Conservation (phyloP, 179 eudicot genomes). For the Camellia oleifera region DNA sequence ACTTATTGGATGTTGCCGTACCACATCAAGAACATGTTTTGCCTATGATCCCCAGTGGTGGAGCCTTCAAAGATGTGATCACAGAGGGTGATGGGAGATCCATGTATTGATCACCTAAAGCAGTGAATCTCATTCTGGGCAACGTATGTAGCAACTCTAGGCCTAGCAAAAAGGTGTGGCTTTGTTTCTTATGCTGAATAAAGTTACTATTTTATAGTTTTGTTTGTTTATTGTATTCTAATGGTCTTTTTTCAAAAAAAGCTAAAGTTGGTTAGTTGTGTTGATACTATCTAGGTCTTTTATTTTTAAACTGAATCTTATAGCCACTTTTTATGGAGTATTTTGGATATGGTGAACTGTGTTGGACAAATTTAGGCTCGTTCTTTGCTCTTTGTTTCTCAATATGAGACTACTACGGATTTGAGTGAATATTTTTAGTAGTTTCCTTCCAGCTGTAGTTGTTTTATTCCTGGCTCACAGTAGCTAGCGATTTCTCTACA, state of each 20-base stretch:
- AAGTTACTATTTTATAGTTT: background rate
- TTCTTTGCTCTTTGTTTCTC: too few species aligned
- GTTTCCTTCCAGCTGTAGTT: too few species aligned
- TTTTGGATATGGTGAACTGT: background rate
- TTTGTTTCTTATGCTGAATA: background rate
- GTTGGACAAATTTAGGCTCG: too few species aligned
- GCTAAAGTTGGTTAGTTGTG: background rate
- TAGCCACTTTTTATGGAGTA: background rate
- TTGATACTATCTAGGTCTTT: background rate
- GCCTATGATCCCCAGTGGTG: constrained; percentile 98
- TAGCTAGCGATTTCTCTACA: too few species aligned
- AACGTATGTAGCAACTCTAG: background rate
- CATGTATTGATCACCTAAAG: constrained; percentile 33
- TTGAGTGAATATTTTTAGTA: too few species aligned
- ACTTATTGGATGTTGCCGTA: constrained; percentile 77
- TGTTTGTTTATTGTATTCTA: background rate
- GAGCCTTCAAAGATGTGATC: constrained; percentile 71
- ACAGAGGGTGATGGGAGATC: constrained; percentile 86
- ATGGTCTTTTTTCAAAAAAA: background rate
- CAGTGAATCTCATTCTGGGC: background rate
- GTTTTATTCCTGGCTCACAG: too few species aligned
- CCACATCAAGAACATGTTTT: constrained; percentile 94
- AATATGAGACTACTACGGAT: too few species aligned
- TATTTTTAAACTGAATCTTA: background rate
- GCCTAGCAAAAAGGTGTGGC: background rate